Conservation (phyloP, 2,329 filamentous ascomycete species). For the Xylaria sp. region DNA sequence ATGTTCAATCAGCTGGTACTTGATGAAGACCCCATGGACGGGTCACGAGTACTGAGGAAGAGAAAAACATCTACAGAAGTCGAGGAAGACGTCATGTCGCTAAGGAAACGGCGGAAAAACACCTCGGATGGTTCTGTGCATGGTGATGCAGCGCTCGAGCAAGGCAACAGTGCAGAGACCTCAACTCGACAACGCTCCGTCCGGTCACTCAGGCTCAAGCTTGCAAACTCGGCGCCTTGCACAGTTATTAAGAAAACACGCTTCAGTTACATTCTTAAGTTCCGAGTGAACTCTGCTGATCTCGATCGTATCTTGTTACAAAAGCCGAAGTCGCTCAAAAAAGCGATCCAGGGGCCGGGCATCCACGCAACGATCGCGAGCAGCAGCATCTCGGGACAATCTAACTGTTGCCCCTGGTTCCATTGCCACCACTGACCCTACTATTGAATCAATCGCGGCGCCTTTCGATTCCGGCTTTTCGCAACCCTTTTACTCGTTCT, state of each 20-base stretch:
- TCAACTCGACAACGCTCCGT: conserved; percentile 40
- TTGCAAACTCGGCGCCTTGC: conserved; percentile 36
- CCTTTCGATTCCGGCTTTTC: conserved; percentile 57
- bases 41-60: conserved; percentile 73
- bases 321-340: conserved; percentile 53
- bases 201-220: conserved; percentile 56
- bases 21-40: conserved; percentile 68
- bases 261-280: conserved; percentile 49
- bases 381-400: conserved; percentile 25
- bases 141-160: conserved; percentile 32
- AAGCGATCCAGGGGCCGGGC: conserved; percentile 39
- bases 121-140: conserved; percentile 39
- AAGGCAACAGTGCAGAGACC: conserved; percentile 33
- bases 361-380: conserved; percentile 32
- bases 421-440: not conserved
- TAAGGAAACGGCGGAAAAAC: conserved; percentile 51
- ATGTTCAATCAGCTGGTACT: conserved; percentile 69
- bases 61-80: conserved; percentile 69
- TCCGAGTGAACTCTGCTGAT: conserved; percentile 52
- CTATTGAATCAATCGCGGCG: conserved; percentile 44
- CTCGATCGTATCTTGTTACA: conserved; percentile 56
- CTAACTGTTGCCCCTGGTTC: conserved; percentile 28
- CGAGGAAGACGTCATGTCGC: conserved; percentile 48
- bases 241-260: conserved; percentile 39
- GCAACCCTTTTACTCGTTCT: conserved; percentile 81